These are phyloP conservation scores for Vigna reflexopilosa DNA, from an alignment of 306 rosid species.

Conservation along the genomic window DNA sequence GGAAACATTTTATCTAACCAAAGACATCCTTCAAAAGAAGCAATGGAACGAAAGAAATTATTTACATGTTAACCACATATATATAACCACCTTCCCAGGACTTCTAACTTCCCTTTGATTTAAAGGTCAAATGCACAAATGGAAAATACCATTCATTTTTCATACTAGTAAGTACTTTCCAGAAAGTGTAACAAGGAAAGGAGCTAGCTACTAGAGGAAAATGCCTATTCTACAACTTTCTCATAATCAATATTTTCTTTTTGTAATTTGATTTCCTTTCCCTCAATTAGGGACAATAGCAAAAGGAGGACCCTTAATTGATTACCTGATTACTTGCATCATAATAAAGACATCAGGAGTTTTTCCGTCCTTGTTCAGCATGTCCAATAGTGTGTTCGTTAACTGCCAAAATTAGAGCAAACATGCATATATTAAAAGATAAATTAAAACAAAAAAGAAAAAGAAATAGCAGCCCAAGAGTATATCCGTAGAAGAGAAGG, in stretches of 20 bases:
- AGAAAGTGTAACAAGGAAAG: background rate
- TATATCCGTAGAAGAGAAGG: too few species aligned
- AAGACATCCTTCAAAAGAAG: background rate
- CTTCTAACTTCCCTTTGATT: background rate
- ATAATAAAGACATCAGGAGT: constrained; percentile 68
- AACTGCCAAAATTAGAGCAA: constrained; percentile 61
- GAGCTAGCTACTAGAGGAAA: background rate
- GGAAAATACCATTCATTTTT: background rate
- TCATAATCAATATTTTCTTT: background rate
- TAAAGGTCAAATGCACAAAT: background rate
- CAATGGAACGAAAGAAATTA: background rate
- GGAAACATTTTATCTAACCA: background rate
- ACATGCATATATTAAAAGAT: constrained; percentile 32
- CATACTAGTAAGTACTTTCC: background rate
- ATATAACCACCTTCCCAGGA: background rate
- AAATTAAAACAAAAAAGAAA: constrained; percentile 5
- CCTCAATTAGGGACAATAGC: background rate
- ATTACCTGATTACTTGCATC: constrained; percentile 84
- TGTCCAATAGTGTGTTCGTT: constrained; percentile 70
- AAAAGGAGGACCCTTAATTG: background rate
- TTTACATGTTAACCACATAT: background rate
- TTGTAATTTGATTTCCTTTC: background rate
- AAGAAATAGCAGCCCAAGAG: background rate
- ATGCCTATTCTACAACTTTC: background rate
- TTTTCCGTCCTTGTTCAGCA: constrained; percentile 75